Percentiles rank a stretch among this genome's conserved stretches.
phyloP scores from a whole-genome alignment of 2,329 filamentous ascomycete genomes.

The Venturia effusa region DNA sequence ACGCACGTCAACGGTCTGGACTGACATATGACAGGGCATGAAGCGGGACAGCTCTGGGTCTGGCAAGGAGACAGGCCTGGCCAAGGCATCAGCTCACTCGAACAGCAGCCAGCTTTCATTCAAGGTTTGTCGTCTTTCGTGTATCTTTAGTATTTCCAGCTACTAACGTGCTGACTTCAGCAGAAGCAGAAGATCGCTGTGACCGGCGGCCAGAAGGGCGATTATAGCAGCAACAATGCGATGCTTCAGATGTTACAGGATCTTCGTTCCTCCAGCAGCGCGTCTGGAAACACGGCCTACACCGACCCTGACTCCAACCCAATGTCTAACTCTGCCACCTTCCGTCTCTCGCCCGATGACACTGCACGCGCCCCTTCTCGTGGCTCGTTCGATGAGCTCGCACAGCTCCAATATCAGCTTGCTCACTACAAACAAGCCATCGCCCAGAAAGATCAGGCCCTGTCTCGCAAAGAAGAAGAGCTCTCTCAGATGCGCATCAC shows the following conservation, averaged over 20 bases:
- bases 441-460: slow-evolving; percentile 57
- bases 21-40: background rate
- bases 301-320: background rate
- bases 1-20: background rate
- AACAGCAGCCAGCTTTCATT: background rate
- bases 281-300: background rate
- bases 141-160: background rate
- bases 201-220: background rate
- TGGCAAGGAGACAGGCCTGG: background rate
- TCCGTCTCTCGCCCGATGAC: background rate
- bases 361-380: background rate
- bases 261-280: background rate
- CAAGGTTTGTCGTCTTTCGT: slow-evolving; percentile 2
- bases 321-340: background rate
- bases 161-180: slow-evolving; percentile 1
- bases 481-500: slow-evolving; percentile 52
- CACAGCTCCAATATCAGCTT: slow-evolving; percentile 44
- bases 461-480: slow-evolving; percentile 61
- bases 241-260: slow-evolving; percentile 3
- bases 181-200: background rate
- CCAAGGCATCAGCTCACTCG: background rate
- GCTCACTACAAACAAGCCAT: slow-evolving; percentile 60
- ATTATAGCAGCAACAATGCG: background rate
- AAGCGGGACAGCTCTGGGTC: background rate
- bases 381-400: background rate